These are phyloP conservation scores for Colletotrichum endophyticum DNA, from an alignment of 2,329 filamentous ascomycete genomes.

Conservation along the genomic window DNA sequence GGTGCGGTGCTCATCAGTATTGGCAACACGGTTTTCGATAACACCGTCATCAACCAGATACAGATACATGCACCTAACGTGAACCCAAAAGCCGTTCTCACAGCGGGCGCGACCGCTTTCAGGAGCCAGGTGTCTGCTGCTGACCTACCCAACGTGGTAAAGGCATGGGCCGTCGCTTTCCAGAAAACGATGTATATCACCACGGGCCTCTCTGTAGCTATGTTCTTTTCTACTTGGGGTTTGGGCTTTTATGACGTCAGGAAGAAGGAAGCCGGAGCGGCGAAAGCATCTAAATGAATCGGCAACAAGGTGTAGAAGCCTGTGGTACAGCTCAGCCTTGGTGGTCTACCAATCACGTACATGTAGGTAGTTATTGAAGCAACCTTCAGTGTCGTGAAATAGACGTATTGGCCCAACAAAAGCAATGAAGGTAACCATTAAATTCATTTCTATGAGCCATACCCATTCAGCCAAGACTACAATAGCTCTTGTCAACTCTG, in stretches of 20 bases:
- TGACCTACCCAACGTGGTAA: constrained; percentile 38
- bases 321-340: not conserved
- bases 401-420: not conserved
- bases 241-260: constrained; percentile 51
- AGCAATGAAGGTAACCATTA: not conserved
- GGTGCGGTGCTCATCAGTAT: constrained; percentile 51
- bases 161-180: constrained; percentile 43
- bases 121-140: constrained; percentile 31
- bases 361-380: not conserved
- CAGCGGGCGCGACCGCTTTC: constrained; percentile 46
- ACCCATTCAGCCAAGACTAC: no score
- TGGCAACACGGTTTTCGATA: constrained; percentile 23
- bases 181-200: constrained; percentile 31
- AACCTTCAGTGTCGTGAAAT: not conserved
- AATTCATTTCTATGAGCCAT: no score
- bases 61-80: constrained; percentile 30
- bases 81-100: constrained; percentile 36
- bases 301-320: not conserved
- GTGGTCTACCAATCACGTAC: not conserved
- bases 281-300: not conserved
- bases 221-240: constrained; percentile 43
- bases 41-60: not conserved
- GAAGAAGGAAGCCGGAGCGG: constrained; percentile 29
- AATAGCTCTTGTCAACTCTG: no score
- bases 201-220: constrained; percentile 30